Conservation (phyloP, 805 yeast genomes). For the Cyberlindnera americana region DNA sequence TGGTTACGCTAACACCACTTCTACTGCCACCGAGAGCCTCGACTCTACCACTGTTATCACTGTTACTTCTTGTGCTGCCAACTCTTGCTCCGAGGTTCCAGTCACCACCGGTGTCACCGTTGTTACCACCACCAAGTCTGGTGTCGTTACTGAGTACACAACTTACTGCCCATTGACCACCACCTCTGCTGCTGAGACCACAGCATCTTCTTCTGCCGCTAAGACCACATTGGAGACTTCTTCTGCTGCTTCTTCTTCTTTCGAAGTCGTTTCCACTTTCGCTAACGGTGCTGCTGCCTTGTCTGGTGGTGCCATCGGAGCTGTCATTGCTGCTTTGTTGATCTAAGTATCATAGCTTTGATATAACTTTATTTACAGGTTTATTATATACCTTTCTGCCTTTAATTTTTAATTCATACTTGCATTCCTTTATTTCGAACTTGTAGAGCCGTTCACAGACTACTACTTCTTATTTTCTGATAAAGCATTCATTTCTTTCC, state of each 20-base stretch:
- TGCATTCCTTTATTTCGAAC: too few species aligned
- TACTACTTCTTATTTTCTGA: too few species aligned
- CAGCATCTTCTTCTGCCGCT: neutral
- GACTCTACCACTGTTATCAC: slow-evolving; percentile 30
- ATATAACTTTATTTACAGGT: too few species aligned
- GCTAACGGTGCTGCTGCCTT: slow-evolving; percentile 6
- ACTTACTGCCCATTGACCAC: slow-evolving; percentile 21
- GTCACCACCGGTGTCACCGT: slow-evolving; percentile 27
- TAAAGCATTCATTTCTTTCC: too few species aligned
- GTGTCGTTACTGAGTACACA: slow-evolving; percentile 17
- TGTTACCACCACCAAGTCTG: slow-evolving; percentile 30
- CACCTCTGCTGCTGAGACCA: neutral
- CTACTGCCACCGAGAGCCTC: slow-evolving; percentile 19
- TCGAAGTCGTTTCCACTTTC: slow-evolving; percentile 3
- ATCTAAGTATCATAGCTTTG: neutral
- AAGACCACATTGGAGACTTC: too few species aligned
- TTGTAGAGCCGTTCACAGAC: too few species aligned
- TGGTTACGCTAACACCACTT: slow-evolving; percentile 12
- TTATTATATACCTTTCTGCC: too few species aligned
- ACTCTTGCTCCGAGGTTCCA: slow-evolving; percentile 13
- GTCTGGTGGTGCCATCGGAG: slow-evolving; percentile 8
- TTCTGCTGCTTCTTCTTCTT: neutral
- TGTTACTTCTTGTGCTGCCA: slow-evolving; percentile 22
- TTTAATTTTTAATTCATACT: too few species aligned
- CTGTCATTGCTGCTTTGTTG: slow-evolving; percentile 8